These are phyloP conservation scores for Triadica sebifera DNA, from an alignment of 345 rosid genomes.

Conservation along the genomic window DNA sequence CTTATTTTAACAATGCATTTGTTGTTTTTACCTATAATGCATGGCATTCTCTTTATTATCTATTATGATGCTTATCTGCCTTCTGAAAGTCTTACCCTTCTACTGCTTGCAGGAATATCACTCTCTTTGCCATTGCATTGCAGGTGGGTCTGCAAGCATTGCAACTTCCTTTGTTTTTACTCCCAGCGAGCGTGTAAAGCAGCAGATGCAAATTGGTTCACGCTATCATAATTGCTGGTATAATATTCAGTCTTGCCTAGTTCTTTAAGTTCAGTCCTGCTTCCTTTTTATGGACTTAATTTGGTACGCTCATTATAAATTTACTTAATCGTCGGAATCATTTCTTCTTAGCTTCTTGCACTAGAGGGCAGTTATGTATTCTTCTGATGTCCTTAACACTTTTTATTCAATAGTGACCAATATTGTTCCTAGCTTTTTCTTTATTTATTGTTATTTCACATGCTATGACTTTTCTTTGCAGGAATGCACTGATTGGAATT, in stretches of 20 bases:
- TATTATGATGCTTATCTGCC: background rate
- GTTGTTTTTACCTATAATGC: background rate
- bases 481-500: slow-evolving; percentile 75
- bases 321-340: background rate
- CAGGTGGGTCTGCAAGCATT: slow-evolving; percentile 88
- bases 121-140: slow-evolving; percentile 74
- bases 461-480: slow-evolving; percentile 26
- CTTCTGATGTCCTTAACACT: slow-evolving; percentile 14
- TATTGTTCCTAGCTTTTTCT: background rate
- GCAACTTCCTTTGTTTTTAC: slow-evolving; percentile 90
- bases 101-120: slow-evolving; percentile 57
- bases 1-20: slow-evolving; percentile 11
- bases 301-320: background rate
- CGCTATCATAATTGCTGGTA: slow-evolving; percentile 86
- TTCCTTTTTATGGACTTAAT: background rate
- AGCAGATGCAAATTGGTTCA: slow-evolving; percentile 95
- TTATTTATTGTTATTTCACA: background rate
- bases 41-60: background rate
- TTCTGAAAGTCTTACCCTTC: slow-evolving; percentile 5
- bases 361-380: background rate
- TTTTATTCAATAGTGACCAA: background rate
- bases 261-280: background rate
- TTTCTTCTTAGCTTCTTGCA: background rate
- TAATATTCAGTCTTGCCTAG: slow-evolving; percentile 12
- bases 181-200: slow-evolving; percentile 89